Evolutionary conservation across 345 rosid genomes (phyloP).

Genomic region (Gossypioides kirkii): DNA sequence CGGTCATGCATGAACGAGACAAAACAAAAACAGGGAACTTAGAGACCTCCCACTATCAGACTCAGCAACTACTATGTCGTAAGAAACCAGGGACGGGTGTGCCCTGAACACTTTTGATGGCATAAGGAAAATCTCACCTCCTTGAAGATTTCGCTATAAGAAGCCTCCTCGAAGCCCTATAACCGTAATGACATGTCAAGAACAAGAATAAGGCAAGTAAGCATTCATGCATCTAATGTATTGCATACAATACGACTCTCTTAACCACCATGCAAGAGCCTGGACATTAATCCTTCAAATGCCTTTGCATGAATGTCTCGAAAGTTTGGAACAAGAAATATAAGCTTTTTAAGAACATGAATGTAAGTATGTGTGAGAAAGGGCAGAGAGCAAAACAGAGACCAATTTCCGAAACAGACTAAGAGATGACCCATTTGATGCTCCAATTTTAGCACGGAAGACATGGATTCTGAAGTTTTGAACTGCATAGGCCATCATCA

Average conservation of each 20-base stretch:
- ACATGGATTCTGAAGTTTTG: conserved; percentile 51
- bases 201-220: neutral
- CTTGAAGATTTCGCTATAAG: conserved; percentile 63
- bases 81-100: neutral
- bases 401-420: conserved; percentile 72
- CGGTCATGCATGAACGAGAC: neutral
- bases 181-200: conserved; percentile 15
- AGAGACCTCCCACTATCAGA: neutral
- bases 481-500: conserved; percentile 86
- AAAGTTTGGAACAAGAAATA: neutral
- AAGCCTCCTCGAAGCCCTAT: conserved; percentile 67
- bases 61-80: neutral
- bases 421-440: conserved; percentile 70
- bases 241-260: neutral
- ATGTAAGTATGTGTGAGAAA: neutral
- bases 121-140: conserved; percentile 48
- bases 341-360: neutral
- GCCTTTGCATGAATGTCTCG: neutral
- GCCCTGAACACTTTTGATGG: neutral
- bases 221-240: neutral
- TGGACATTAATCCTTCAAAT: neutral
- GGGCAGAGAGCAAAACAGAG: conserved; percentile 27
- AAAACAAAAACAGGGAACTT: neutral
- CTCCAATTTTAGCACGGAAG: conserved; percentile 79
- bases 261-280: conserved; percentile 5